Evolutionary conservation across 2,329 filamentous ascomycete species (phyloP).

Genomic region (Monilinia fructigena): DNA sequence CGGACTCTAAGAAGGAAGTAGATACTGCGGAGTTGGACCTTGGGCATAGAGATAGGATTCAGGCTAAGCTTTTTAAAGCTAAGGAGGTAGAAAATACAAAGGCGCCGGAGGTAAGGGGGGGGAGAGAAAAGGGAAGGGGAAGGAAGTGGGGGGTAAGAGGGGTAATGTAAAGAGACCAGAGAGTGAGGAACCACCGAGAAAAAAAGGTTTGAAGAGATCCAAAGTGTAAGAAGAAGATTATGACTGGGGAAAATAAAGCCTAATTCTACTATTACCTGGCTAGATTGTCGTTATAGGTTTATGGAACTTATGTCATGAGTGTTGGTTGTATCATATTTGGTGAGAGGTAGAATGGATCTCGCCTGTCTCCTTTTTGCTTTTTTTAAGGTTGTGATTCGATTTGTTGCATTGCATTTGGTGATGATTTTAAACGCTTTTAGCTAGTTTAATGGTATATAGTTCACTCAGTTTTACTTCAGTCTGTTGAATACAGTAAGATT

Average conservation of each 20-base stretch:
- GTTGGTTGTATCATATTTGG: neutral
- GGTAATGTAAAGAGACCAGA: neutral
- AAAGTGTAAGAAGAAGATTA: neutral
- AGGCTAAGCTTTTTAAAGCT: too few species aligned
- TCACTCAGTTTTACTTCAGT: neutral
- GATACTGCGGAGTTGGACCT: neutral
- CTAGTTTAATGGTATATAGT: neutral
- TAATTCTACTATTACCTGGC: neutral
- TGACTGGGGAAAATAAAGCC: neutral
- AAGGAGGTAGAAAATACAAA: neutral
- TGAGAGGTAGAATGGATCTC: neutral
- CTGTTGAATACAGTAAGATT: neutral
- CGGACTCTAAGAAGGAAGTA: too few species aligned
- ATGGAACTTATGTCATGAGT: neutral
- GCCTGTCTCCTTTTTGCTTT: neutral
- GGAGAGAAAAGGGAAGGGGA: too few species aligned
- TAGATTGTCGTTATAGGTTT: neutral
- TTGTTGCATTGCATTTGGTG: neutral
- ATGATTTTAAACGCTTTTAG: neutral
- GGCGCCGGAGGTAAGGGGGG: neutral
- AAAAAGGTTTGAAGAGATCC: neutral
- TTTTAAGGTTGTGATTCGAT: neutral
- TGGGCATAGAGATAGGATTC: too few species aligned
- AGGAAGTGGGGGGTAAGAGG: too few species aligned
- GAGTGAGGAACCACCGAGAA: fast-evolving